Base-by-base conservation (phyloP, 805 yeast genomes). In the Ogataea haglerorum region DNA sequence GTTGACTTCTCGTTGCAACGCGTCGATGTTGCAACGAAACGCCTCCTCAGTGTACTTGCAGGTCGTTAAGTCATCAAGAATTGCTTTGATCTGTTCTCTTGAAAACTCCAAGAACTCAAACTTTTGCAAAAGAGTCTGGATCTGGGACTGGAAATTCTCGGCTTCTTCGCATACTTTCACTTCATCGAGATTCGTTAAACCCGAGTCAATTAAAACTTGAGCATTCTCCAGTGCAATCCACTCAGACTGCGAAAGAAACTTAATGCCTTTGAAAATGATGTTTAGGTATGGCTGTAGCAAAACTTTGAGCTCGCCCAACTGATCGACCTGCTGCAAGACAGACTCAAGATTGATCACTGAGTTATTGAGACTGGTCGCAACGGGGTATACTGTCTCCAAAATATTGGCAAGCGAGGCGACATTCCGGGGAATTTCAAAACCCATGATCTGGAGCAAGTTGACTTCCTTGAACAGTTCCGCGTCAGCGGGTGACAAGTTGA, bases 181-280 rank as follows among this genome's bases (percentile, higher is more conserved):
- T 25, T 66, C 58, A 9, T 45, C 55, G 28, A 48, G 42, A 25
- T 48, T 58, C n/a, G 16, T 49, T 6, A 46, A 34, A 22, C 46
- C 51, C 6, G 61, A 51, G 5, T 58, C 61, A 21, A 66, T 60
- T 19, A 77, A 54, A 34, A 79, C 85, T 27, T 69, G 60, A 1
- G 78, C 76, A 43, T 69, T 70, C 0, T 70, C 58, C 9, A 82
- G 52, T 10, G 69, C 63, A 1, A 64, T 70, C 95, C 95, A 85
- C 7, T 67, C 65, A 1, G 74, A 57, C 2, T 53, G 48, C 4
- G 65, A 27, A 4, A 80, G 65, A 0, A 52, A 43, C 3, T 49
- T 45, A 2, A 82, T 47, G 0, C 61, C 41, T 0, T 40, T 38
- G 34, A 67, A 58, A 2, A 80, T 53, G 0, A 51, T 39, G 2